Evolutionary conservation across 345 rosid species (phyloP), one percentile per base, ranked within the genome.

Genomic region (Eucalyptus albens): DNA sequence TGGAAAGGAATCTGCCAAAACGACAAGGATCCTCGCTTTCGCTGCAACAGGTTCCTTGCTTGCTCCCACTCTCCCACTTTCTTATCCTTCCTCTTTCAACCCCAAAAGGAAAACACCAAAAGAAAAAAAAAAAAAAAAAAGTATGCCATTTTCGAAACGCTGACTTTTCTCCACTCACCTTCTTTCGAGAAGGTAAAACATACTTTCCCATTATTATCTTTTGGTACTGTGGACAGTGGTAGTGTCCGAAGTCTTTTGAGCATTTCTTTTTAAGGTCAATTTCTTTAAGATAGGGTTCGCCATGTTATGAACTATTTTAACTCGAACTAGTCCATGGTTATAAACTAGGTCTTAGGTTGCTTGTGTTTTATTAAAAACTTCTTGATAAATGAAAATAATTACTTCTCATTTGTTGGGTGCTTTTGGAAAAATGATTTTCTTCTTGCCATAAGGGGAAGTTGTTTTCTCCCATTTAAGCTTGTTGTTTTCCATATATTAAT

Each of bases 1-100:
- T 97, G 99, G 99, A 96, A 92, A 82, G 99, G 98, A 90, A 90
- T 91, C 49, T 97, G 99, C 55, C 91, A 96, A 95, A 95, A 96
- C 93, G 91, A 92, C 50, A 91, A 91, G 50, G 94, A 91, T 87
- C 87, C 92, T 65, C 87, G 89, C 56, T 95, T 97, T 90, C 95
- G 91, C 33, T 97, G 99, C 95, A 97, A 97, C 90, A 97, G 95
- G 98, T 96, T 53, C 45, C 19, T n/a, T 29, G 13, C 31, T 56
- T 19, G 51, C 44, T 86, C 69, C 33, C 24, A 33, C 82, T 19
- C 27, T 16, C 82, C 12, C 44, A 33, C 24, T 33, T 72, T 19
- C 83, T 77, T 40, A 40, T 37, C 27, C 83, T 77, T 11, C 45
- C 47, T 3, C 33, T 4, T 15, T 29, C 69, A 13, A 27, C 69